Evolutionary conservation across 2,329 filamentous ascomycete genomes (phyloP).

Genomic region (Xylariaceae sp.): DNA sequence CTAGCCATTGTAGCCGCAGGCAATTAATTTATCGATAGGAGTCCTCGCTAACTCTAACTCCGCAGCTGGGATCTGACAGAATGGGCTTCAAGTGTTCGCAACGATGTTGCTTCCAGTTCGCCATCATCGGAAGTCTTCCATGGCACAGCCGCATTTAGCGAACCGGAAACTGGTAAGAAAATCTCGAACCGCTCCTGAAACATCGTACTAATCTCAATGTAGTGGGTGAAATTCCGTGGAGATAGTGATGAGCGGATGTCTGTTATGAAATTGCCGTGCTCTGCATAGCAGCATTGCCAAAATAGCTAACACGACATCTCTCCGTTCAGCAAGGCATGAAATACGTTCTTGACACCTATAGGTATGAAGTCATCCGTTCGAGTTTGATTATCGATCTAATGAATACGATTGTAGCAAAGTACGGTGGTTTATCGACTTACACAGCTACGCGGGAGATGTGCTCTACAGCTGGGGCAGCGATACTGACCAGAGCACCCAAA

Average conservation of each 20-base stretch:
- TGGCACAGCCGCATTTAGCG: constrained; percentile 50
- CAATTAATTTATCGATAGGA: no score
- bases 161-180: constrained; percentile 46
- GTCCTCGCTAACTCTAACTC: no score
- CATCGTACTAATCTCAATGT: no score
- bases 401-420: constrained; percentile 39
- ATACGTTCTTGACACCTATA: constrained; percentile 45
- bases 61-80: constrained; percentile 43
- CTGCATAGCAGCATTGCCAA: no score
- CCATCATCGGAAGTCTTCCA: constrained; percentile 49
- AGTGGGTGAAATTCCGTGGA: no score
- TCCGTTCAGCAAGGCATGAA: constrained; percentile 43
- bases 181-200: no score
- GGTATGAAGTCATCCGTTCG: no score
- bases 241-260: no score
- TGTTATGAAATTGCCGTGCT: no score
- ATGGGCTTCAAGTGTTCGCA: constrained; percentile 40
- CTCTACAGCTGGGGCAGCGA: constrained; percentile 59
- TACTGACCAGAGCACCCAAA: constrained; percentile 44
- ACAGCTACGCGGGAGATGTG: constrained; percentile 51
- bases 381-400: no score
- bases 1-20: no score
- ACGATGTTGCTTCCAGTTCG: constrained; percentile 38
- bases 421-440: constrained; percentile 58
- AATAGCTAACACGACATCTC: no score